Evolutionary conservation across 2,329 filamentous ascomycete species (phyloP).

Genomic region (Pestalotiopsis sp.): DNA sequence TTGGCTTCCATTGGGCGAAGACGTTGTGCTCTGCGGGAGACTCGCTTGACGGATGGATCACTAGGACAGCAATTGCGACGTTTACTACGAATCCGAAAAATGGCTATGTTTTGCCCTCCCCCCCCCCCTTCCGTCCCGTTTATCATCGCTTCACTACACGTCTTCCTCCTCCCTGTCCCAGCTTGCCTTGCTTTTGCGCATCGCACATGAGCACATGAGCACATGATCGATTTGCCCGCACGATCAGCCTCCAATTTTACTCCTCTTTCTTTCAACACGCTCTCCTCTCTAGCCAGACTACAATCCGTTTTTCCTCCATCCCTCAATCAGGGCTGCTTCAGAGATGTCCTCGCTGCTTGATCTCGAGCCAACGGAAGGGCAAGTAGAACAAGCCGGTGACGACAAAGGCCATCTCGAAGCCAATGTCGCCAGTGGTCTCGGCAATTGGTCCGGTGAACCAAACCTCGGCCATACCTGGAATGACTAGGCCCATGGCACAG

Average conservation of each 20-base stretch:
- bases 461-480: constrained; percentile 43
- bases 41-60: constrained; percentile 31
- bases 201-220: background rate
- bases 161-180: background rate
- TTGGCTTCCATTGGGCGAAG: constrained; percentile 79
- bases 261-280: background rate
- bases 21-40: constrained; percentile 78
- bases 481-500: constrained; percentile 44
- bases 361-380: constrained; percentile 48
- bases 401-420: constrained; percentile 45
- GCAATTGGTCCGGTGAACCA: constrained; percentile 46
- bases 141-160: background rate
- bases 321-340: constrained; percentile 15
- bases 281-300: background rate
- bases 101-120: background rate
- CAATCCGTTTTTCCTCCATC: background rate
- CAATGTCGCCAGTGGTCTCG: constrained; percentile 42
- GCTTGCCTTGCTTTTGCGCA: background rate
- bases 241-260: background rate
- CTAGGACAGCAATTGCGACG: background rate
- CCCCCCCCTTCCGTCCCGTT: too few species aligned
- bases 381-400: constrained; percentile 46
- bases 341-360: constrained; percentile 32
- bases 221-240: background rate
- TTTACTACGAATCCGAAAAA: background rate